Evolutionary conservation across 257 asterid genomes (phyloP).

Genomic region (Buddleja alternifolia): DNA sequence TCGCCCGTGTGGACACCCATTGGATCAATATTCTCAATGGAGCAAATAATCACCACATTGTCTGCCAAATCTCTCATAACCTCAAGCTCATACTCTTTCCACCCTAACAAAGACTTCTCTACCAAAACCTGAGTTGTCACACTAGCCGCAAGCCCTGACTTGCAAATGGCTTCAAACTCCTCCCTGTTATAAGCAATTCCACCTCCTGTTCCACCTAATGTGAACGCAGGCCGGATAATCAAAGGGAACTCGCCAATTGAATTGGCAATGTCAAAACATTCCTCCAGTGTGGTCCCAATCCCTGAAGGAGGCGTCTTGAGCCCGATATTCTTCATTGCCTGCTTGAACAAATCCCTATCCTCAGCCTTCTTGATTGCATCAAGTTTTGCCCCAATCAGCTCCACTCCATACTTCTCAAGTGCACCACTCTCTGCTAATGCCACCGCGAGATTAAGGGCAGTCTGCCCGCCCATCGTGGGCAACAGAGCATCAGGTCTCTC

Average conservation of each 20-base stretch:
- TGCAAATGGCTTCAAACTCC: conserved; percentile 95
- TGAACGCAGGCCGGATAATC: conserved; percentile 94
- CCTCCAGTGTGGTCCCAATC: conserved; percentile 88
- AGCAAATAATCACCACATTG: conserved; percentile 98
- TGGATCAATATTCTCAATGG: conserved; percentile 95
- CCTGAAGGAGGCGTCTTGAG: conserved; percentile 97
- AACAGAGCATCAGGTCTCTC: conserved; percentile 94
- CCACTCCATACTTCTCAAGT: conserved; percentile 93
- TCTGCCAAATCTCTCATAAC: conserved; percentile 98
- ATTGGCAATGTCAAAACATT: conserved; percentile 76
- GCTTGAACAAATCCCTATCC: conserved; percentile 93
- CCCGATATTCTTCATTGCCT: conserved; percentile 91
- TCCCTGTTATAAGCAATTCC: conserved; percentile 95
- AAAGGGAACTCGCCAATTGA: conserved; percentile 90
- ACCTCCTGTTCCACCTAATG: conserved; percentile 97
- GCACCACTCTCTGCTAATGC: conserved; percentile 94
- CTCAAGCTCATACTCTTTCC: conserved; percentile 99
- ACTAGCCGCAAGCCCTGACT: conserved; percentile 94
- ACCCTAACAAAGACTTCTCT: conserved; percentile 92
- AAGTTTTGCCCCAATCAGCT: conserved; percentile 95
- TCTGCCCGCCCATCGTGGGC: conserved; percentile 99
- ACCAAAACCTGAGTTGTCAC: conserved; percentile 92
- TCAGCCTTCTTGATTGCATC: conserved; percentile 96
- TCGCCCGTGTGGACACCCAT: conserved; percentile 99
- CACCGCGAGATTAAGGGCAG: conserved; percentile 94